phyloP scores from a whole-genome alignment of 2,329 filamentous ascomycete genomes.

The Pseudogymnoascus sp. region DNA sequence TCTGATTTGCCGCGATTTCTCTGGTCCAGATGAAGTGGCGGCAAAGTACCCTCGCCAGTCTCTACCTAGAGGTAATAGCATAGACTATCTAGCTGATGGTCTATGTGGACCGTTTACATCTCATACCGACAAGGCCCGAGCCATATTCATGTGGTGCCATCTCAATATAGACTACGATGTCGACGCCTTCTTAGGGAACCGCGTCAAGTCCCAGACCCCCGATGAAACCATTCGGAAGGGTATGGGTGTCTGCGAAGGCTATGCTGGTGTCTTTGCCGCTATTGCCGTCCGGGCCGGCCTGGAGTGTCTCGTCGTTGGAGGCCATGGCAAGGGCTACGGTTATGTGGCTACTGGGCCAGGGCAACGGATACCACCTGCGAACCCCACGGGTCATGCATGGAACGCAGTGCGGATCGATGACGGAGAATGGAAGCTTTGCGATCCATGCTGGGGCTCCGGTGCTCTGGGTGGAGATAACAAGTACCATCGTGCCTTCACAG shows the following conservation, averaged over 20 bases:
- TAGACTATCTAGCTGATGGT: slow-evolving; percentile 66
- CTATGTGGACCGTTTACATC: slow-evolving; percentile 75
- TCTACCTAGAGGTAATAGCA: slow-evolving; percentile 53
- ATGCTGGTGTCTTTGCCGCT: slow-evolving; percentile 71
- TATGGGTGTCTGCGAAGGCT: slow-evolving; percentile 84
- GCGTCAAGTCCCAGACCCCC: slow-evolving; percentile 58
- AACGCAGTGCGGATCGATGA: slow-evolving; percentile 84
- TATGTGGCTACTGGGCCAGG: slow-evolving; percentile 56
- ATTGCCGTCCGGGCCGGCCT: slow-evolving; percentile 74
- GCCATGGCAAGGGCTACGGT: slow-evolving; percentile 83
- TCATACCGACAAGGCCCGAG: slow-evolving; percentile 81
- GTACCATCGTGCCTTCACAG: slow-evolving; percentile 63
- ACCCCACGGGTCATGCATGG: slow-evolving; percentile 72
- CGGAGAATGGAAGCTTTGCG: slow-evolving; percentile 84
- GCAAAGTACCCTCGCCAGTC: slow-evolving; percentile 65
- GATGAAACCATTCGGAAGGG: slow-evolving; percentile 68
- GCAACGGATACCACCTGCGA: slow-evolving; percentile 54
- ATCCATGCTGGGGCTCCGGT: slow-evolving; percentile 90
- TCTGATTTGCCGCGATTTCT: slow-evolving; percentile 81
- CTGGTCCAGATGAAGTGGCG: slow-evolving; percentile 68
- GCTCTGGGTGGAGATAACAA: slow-evolving; percentile 45
- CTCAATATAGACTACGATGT: slow-evolving; percentile 87
- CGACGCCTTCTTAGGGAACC: slow-evolving; percentile 66
- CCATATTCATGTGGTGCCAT: slow-evolving; percentile 91
- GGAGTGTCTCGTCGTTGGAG: slow-evolving; percentile 63